Conservation (phyloP, 2,329 filamentous ascomycete genomes). For the Coleophoma crateriformis region DNA sequence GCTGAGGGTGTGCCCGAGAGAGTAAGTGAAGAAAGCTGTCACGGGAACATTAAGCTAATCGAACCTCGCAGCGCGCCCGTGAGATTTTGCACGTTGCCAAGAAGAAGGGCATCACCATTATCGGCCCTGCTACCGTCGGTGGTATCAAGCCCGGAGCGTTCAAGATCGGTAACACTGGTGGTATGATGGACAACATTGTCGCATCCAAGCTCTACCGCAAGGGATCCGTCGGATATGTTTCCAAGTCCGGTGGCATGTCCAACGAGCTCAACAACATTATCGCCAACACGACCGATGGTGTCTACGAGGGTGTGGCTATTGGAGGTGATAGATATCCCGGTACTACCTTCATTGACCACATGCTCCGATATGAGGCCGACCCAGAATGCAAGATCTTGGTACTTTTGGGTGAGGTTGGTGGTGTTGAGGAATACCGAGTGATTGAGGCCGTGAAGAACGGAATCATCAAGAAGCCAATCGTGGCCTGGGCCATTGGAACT, state of each 20-base stretch:
- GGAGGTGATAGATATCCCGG: conserved; percentile 98
- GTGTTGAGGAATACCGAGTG: conserved; percentile 99
- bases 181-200: conserved; percentile 99
- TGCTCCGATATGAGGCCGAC: conserved; percentile 93
- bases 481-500: conserved; percentile 98
- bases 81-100: conserved; percentile 95
- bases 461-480: conserved; percentile 94
- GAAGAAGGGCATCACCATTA: conserved; percentile 99
- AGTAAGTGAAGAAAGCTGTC: conserved; percentile 47
- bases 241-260: conserved; percentile 99
- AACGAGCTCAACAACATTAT: conserved; percentile 99
- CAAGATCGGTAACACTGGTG: conserved; percentile 99
- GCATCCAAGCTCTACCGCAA: conserved; percentile 99
- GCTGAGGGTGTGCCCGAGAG: conserved; percentile 98
- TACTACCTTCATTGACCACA: conserved; percentile 98
- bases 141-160: conserved; percentile 99
- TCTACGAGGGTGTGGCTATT: conserved; percentile 98
- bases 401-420: conserved; percentile 95
- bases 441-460: conserved; percentile 96
- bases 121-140: conserved; percentile 95
- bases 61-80: conserved; percentile 68
- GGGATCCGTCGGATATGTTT: conserved; percentile 97
- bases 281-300: conserved; percentile 91
- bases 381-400: conserved; percentile 97
- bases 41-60: conserved; percentile 19